Conservation (phyloP, 768 basidiomycete genomes). For the Trametes villosa region DNA sequence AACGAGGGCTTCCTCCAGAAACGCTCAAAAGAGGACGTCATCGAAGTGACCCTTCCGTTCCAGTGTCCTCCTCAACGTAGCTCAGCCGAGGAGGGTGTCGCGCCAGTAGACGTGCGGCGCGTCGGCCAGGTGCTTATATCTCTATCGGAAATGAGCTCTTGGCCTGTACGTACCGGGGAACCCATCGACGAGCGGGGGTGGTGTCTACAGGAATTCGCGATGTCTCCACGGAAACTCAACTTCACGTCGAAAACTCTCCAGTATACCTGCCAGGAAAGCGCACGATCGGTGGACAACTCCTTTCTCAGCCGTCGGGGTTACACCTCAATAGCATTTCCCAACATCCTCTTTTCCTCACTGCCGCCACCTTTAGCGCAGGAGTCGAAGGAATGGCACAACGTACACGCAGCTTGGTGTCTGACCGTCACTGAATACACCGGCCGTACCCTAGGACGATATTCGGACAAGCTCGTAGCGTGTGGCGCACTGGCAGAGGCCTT, state of each 20-base stretch:
- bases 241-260: slow-evolving; percentile 18
- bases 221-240: slow-evolving; percentile 11
- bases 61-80: neutral
- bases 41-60: slow-evolving; percentile 8
- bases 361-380: no score
- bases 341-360: no score
- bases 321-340: neutral
- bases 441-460: neutral
- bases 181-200: slow-evolving; percentile 15
- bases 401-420: slow-evolving; percentile 1
- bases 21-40: neutral
- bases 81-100: no score
- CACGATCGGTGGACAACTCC: neutral
- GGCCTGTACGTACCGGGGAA: neutral
- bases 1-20: slow-evolving; percentile 14
- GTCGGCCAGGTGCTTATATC: neutral
- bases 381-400: neutral
- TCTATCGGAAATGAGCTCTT: neutral
- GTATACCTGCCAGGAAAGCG: slow-evolving; percentile 12
- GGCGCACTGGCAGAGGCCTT: slow-evolving; percentile 14
- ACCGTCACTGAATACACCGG: slow-evolving; percentile 9
- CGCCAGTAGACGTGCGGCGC: neutral
- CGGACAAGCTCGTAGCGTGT: slow-evolving; percentile 18
- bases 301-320: neutral
- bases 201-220: slow-evolving; percentile 17